A percentile compares a stretch with the other conserved stretches of the same genome.
phyloP scores from a whole-genome alignment of 2,329 filamentous ascomycete species.

The Escovopsis weberi region DNA sequence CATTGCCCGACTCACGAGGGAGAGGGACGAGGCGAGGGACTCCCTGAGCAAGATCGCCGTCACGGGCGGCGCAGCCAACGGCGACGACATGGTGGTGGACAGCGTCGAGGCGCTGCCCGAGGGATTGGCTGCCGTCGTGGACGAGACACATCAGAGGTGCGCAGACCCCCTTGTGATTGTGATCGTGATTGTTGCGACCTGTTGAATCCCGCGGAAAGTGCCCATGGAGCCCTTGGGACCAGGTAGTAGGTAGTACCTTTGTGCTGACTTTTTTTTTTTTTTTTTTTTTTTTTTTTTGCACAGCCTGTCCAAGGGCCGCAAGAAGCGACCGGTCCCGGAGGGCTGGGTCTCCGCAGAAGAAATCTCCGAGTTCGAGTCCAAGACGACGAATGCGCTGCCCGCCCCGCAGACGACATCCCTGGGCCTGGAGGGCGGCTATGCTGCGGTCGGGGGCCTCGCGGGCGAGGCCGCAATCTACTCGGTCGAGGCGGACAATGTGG shows the following conservation, averaged over 20 bases:
- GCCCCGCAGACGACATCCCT: conserved; percentile 36
- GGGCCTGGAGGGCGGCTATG: conserved; percentile 43
- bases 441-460: conserved; percentile 59
- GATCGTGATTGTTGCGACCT: too few species aligned
- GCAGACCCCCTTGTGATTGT: conserved; percentile 13
- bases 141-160: conserved; percentile 67
- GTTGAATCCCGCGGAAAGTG: too few species aligned
- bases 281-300: too few species aligned
- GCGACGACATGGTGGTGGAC: conserved; percentile 90
- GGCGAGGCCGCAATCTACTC: conserved; percentile 66
- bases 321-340: conserved; percentile 75
- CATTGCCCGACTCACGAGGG: conserved; percentile 77
- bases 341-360: conserved; percentile 70
- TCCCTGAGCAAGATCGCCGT: conserved; percentile 77
- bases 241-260: too few species aligned
- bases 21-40: conserved; percentile 84
- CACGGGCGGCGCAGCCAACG: conserved; percentile 39
- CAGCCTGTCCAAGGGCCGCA: conserved; percentile 77
- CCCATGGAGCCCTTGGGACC: too few species aligned
- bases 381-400: conserved; percentile 30
- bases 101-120: conserved; percentile 57
- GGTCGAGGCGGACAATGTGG: conserved; percentile 49
- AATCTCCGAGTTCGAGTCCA: conserved; percentile 37
- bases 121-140: conserved; percentile 55
- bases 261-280: too few species aligned